phyloP scores from a whole-genome alignment of 768 basidiomycete genomes.

The Ramaria rubella region DNA sequence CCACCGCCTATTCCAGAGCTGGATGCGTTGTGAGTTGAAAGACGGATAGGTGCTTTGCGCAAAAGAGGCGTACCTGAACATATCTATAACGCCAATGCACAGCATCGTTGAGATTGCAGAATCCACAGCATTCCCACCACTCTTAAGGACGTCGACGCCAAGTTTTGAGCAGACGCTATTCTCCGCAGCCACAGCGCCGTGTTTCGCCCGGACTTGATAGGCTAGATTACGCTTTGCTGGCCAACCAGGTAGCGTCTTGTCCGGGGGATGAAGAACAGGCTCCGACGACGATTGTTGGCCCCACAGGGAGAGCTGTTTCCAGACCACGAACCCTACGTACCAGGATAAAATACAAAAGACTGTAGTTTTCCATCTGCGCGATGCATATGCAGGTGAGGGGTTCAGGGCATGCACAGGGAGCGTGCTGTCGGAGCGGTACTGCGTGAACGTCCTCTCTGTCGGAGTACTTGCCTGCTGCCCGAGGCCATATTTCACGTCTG shows the following conservation, averaged over 20 bases:
- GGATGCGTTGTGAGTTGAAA: slow-evolving; percentile 2
- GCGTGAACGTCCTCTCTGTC: too few species aligned
- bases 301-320: neutral
- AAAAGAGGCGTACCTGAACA: slow-evolving; percentile 63
- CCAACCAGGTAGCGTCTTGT: slow-evolving; percentile 4
- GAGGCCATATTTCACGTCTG: neutral
- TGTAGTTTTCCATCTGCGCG: neutral
- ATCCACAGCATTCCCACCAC: slow-evolving; percentile 89
- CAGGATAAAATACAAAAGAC: neutral
- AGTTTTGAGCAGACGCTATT: slow-evolving; percentile 80
- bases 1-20: slow-evolving; percentile 86
- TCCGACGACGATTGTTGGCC: neutral
- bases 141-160: slow-evolving; percentile 67
- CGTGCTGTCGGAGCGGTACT: neutral
- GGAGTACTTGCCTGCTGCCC: neutral
- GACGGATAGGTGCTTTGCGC: slow-evolving; percentile 10
- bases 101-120: slow-evolving; percentile 74
- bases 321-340: neutral
- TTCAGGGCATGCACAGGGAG: neutral
- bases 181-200: slow-evolving; percentile 88
- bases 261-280: neutral
- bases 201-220: slow-evolving; percentile 52
- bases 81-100: slow-evolving; percentile 79
- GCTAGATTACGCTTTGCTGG: slow-evolving; percentile 40
- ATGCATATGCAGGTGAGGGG: neutral